Base-by-base conservation (phyloP, 2,329 filamentous ascomycete genomes). In the Fusarium sp. region DNA sequence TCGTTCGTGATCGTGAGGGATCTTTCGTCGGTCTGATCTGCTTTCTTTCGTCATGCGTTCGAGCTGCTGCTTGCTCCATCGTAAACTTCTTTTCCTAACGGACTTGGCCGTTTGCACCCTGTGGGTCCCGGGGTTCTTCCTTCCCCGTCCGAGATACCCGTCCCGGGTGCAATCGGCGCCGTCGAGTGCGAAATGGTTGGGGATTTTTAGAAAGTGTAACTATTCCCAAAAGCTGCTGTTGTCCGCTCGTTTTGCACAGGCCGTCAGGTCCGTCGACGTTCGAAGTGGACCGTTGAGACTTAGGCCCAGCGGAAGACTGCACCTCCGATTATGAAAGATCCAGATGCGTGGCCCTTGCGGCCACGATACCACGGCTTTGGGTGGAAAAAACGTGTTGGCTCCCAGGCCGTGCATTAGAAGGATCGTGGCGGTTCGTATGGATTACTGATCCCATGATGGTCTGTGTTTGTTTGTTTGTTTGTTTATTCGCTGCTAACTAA, bases 341-440 rank as follows among this genome's bases (percentile, higher is more conserved):
- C 28, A 44, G 50, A 20, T 34, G 42, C 40, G 26, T 70, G 62
- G 62, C 30, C 50, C 52, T 49, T 65, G 45, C 55, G 42, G 46
- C 40, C 34, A 30, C 36, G 36, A 60, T 65, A 62, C 61, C 56
- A 58, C 61, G 47, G 51, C 36, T 52, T 44, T 69, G 50, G 65
- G 47, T 60, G 33, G 50, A 37, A 66, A 42, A 46, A 54, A 66
- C 33, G 16, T 57, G 42, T 40, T 69, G 65, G 61, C 38, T 47
- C 38, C 28, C 23, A 34, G 31, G 31, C 47, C n/a, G 34, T n/a
- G 34, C 13, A 40, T 33, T 36, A 28, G 23, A 38, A 36, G 34
- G 57, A 50, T 50, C 44, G 18, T 16, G 34, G 44, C 56, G 61
- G 56, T 40, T 41, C 65, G 51, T 49, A 26, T 6, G 11, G 36